Evolutionary conservation across 176 grass and related monocot species (phyloP), one percentile per base, ranked within the genome.

Genomic region (Triticum monococcum): DNA sequence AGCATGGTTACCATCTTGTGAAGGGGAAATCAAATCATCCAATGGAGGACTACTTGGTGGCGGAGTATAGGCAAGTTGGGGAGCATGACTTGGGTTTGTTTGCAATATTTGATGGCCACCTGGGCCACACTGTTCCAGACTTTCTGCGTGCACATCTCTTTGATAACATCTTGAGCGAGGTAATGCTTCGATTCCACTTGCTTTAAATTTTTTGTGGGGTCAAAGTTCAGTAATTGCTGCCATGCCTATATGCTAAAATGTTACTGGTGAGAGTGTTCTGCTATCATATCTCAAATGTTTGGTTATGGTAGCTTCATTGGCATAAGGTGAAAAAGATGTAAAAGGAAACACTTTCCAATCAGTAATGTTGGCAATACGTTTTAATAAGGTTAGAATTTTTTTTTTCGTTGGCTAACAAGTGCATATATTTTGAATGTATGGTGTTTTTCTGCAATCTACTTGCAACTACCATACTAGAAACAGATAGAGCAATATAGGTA

Each of bases 1-100:
- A 75, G 78, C 90, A 98, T 78, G 96, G 93, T 67, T 98, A 96
- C 84, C 91, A 96, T 81, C 83, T 98, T 67, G 89, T 98, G 26
- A 94, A 98, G 75, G 96, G 96, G 32, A 98, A 98, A 88, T 94
- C 94, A 26, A 90, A 84, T 84, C 96, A 94, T 85, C 93, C 92
- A 50, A 96, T 98, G 96, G 94, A 96, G 82, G 96, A 98, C 75
- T 96, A 92, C 79, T 79, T 96, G 60, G 90, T 94, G 64, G 96
- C 93, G 35, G 96, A 98, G 77, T 98, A 92, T 82, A 83, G 90
- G 82, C 90, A 91, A 91, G 88, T 96, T 62, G 61, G 62, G 16
- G 75, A 94, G 3, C 63, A 85, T 67, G 88, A 94, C 78, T 83
- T 98, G 85, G 96, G 94, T 33, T 86, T 98, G 67, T 98, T 96